Evolutionary conservation across 306 rosid species (phyloP).

Genomic region (Cicer cuneatum): DNA sequence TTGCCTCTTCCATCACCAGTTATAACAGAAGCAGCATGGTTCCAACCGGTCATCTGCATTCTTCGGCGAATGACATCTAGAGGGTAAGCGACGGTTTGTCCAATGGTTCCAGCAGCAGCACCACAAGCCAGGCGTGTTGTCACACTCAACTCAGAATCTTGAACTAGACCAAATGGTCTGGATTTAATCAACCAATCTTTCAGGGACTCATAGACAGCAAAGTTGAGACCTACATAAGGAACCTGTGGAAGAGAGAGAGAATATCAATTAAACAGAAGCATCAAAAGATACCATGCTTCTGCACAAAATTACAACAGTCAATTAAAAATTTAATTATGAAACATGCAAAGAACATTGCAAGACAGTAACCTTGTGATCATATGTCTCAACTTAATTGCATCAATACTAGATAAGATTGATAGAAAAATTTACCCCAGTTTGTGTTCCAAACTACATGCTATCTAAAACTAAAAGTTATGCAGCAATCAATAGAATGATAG

Average conservation of each 20-base stretch:
- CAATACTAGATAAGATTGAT: background rate
- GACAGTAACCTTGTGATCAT: background rate
- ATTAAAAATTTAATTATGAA: slow-evolving; percentile 14
- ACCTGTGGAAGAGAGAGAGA: slow-evolving; percentile 56
- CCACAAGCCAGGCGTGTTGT: slow-evolving; percentile 93
- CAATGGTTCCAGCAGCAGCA: slow-evolving; percentile 95
- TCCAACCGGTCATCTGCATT: slow-evolving; percentile 99
- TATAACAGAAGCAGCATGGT: slow-evolving; percentile 84
- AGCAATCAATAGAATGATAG: slow-evolving; percentile 2
- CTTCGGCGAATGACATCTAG: slow-evolving; percentile 98
- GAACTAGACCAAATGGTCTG: slow-evolving; percentile 72
- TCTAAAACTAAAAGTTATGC: slow-evolving; percentile 12
- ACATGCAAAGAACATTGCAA: background rate
- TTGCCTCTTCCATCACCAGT: slow-evolving; percentile 87
- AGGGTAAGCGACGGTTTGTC: slow-evolving; percentile 99
- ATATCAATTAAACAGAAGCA: slow-evolving; percentile 35
- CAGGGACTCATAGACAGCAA: slow-evolving; percentile 92
- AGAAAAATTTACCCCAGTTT: background rate
- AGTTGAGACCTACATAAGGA: slow-evolving; percentile 99
- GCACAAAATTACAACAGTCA: slow-evolving; percentile 29
- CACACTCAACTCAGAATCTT: slow-evolving; percentile 84
- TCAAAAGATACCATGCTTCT: background rate
- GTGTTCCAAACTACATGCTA: slow-evolving; percentile 11
- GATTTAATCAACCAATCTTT: slow-evolving; percentile 84
- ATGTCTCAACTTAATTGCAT: background rate